Conservation (phyloP, 495 filamentous ascomycete genomes). For the Letharia lupina region DNA sequence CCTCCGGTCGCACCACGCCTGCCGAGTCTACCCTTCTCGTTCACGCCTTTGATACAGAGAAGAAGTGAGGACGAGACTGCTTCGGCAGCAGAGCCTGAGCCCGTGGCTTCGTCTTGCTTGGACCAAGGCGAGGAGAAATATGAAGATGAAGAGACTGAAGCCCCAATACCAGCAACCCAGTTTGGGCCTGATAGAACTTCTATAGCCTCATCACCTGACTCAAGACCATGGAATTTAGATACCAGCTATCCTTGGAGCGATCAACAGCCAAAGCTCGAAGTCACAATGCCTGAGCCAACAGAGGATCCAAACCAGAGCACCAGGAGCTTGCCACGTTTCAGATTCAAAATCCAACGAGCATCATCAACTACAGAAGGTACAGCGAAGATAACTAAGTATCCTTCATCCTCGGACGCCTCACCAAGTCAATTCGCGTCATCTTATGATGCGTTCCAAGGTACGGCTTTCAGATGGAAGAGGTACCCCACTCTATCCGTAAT, state of each 20-base stretch:
- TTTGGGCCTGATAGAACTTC: conserved; percentile 6
- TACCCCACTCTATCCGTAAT: conserved; percentile 11
- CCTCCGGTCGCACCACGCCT: conserved; percentile 7
- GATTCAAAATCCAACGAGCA: conserved; percentile 21
- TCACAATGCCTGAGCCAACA: conserved; percentile 18
- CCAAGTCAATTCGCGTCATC: conserved; percentile 3
- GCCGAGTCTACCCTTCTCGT: conserved; percentile 16
- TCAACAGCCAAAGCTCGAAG: conserved; percentile 19
- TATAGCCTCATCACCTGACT: conserved; percentile 14
- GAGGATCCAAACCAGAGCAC: conserved; percentile 9
- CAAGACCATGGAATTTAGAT: conserved; percentile 27
- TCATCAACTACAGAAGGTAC: conserved; percentile 15
- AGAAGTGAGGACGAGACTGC: conserved; percentile 1
- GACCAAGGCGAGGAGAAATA: background rate
- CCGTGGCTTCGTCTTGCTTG: background rate
- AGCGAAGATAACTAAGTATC: conserved; percentile 15
- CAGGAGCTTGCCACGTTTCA: conserved; percentile 19
- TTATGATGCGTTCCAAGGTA: conserved; percentile 7
- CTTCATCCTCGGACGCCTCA: conserved; percentile 10
- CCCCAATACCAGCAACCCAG: background rate
- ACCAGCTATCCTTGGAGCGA: conserved; percentile 26
- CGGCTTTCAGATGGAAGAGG: conserved; percentile 10
- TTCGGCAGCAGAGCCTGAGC: conserved; percentile 6
- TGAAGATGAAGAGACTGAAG: background rate
- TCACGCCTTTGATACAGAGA: conserved; percentile 18